Conservation (phyloP, 192 early-diverging fungal species). For the Diversispora epigaea region DNA sequence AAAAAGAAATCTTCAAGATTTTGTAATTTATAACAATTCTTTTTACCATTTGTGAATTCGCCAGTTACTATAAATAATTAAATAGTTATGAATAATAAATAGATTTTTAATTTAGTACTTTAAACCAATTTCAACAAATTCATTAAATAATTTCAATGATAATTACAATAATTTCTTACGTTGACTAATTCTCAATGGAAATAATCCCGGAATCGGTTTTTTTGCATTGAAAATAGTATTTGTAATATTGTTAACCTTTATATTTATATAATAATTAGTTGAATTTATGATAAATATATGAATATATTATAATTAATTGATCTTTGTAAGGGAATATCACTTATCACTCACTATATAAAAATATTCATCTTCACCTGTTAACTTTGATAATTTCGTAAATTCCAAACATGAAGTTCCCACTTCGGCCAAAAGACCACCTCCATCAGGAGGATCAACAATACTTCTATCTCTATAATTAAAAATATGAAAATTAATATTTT, state of each 20-base stretch:
- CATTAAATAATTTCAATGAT: too few relatives aligned
- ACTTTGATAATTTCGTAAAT: conserved; percentile 75
- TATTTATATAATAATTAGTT: conserved; percentile 13
- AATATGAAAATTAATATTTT: too few relatives aligned
- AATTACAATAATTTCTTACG: not conserved
- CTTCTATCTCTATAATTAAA: too few relatives aligned
- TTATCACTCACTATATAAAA: conserved; percentile 49
- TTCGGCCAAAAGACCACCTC: conserved; percentile 55
- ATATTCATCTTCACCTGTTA: conserved; percentile 73
- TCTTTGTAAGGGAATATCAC: not conserved
- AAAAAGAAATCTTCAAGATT: conserved; percentile 9
- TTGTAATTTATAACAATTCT: conserved; percentile 21
- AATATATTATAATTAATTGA: not conserved
- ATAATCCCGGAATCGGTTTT: conserved; percentile 54
- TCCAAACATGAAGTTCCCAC: conserved; percentile 80
- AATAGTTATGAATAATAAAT: not conserved
- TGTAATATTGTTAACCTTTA: conserved; percentile 56
- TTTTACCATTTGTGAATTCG: conserved; percentile 26
- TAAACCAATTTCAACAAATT: too few relatives aligned
- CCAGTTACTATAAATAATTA: conserved; percentile 21
- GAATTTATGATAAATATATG: not conserved
- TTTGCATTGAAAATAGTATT: conserved; percentile 49
- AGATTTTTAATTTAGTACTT: not conserved
- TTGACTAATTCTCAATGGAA: conserved; percentile 55
- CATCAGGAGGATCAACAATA: too few relatives aligned